phyloP scores from a whole-genome alignment of 2,329 filamentous ascomycete genomes.

The Microdochium trichocladiopsis region DNA sequence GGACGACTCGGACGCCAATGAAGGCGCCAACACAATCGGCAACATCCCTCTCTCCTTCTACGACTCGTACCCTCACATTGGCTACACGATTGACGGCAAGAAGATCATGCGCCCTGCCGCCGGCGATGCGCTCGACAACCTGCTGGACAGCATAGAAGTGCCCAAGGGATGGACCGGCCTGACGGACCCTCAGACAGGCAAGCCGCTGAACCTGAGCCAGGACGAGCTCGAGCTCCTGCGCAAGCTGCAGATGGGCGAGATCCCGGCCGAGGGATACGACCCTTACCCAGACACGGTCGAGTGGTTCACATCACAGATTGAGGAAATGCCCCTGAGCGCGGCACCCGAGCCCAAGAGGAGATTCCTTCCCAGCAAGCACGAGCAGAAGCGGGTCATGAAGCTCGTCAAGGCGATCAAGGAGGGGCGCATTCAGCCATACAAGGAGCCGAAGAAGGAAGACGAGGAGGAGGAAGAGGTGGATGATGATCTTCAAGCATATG shows the following conservation, averaged over 20 bases:
- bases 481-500: constrained; percentile 42
- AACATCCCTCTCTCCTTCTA: constrained; percentile 93
- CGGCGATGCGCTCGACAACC: constrained; percentile 84
- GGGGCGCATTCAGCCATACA: constrained; percentile 88
- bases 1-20: constrained; percentile 81
- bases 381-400: constrained; percentile 94
- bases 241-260: constrained; percentile 82
- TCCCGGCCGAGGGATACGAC: constrained; percentile 82
- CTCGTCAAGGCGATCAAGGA: constrained; percentile 93
- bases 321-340: constrained; percentile 90
- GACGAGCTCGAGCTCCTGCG: constrained; percentile 86
- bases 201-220: constrained; percentile 78
- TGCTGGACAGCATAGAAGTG: constrained; percentile 93
- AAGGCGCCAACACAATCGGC: constrained; percentile 83
- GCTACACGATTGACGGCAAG: constrained; percentile 98
- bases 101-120: constrained; percentile 94
- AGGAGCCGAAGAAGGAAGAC: constrained; percentile 64
- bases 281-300: constrained; percentile 92
- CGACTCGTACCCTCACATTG: constrained; percentile 95
- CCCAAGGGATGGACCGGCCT: constrained; percentile 96
- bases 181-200: constrained; percentile 89
- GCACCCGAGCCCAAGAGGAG: constrained; percentile 94
- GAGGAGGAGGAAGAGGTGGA: constrained; percentile 59
- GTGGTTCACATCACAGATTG: constrained; percentile 85
- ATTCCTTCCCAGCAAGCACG: constrained; percentile 94